Evolutionary conservation across 176 grass and related monocot genomes (phyloP).

Genomic region (Juncus effusus): DNA sequence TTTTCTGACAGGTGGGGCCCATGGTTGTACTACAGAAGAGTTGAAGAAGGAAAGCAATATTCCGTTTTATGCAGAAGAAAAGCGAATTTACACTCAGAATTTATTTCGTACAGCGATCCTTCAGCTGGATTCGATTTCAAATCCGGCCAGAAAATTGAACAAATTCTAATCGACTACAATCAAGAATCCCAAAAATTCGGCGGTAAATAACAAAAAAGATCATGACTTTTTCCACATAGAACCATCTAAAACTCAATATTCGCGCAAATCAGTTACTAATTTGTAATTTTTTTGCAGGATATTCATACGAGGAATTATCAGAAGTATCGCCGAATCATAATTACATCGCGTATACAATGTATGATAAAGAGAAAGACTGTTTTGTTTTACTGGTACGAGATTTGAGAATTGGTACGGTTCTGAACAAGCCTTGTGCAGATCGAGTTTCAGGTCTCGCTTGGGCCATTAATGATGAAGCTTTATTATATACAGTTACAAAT

Average conservation of each 20-base stretch:
- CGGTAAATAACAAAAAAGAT: constrained; percentile 41
- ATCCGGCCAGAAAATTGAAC: constrained; percentile 76
- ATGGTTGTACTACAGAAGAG: constrained; percentile 81
- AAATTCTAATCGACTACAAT: constrained; percentile 88
- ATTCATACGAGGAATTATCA: constrained; percentile 87
- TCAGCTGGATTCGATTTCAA: constrained; percentile 84
- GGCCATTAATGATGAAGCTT: constrained; percentile 82
- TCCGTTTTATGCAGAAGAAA: constrained; percentile 72
- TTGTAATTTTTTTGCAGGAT: constrained; percentile 47
- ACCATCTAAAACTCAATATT: constrained; percentile 7
- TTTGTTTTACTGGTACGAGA: constrained; percentile 87
- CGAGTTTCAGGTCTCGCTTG: constrained; percentile 73
- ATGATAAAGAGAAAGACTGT: constrained; percentile 85
- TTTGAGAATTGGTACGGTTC: constrained; percentile 63
- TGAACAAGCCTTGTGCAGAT: constrained; percentile 59
- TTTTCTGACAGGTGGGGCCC: constrained; percentile 45
- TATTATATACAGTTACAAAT: constrained; percentile 78
- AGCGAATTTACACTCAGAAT: constrained; percentile 56
- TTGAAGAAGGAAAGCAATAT: constrained; percentile 87
- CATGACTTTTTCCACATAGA: constrained; percentile 1
- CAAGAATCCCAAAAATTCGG: constrained; percentile 85
- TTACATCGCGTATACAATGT: constrained; percentile 92
- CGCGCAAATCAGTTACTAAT: background rate
- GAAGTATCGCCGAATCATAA: constrained; percentile 88
- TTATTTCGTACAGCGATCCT: constrained; percentile 76